A percentile compares a stretch with the other conserved stretches of the same genome.
Conservation (phyloP, 345 rosid species). For the Excoecaria agallocha region DNA sequence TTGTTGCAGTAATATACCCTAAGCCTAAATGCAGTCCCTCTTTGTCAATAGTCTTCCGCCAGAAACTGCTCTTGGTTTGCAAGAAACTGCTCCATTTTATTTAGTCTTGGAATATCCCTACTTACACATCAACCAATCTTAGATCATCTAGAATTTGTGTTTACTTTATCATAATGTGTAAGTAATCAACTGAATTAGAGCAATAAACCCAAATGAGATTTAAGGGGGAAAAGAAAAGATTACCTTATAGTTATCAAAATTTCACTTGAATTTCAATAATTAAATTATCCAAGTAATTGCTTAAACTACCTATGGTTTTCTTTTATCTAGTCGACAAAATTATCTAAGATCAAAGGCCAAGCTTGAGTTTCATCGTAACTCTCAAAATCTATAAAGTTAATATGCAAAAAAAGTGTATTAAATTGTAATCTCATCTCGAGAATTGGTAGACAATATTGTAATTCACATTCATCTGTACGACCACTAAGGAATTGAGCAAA, state of each 20-base stretch:
- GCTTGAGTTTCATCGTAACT: slow-evolving; percentile 44
- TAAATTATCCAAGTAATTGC: slow-evolving; percentile 2
- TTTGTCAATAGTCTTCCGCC: too few relatives aligned
- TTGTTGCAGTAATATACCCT: too few relatives aligned
- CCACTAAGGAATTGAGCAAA: not conserved
- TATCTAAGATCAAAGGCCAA: slow-evolving; percentile 59
- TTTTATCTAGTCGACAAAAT: slow-evolving; percentile 55
- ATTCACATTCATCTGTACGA: not conserved
- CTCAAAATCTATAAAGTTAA: slow-evolving; percentile 42
- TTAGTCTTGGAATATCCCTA: not conserved
- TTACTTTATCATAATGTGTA: not conserved
- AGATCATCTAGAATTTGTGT: not conserved
- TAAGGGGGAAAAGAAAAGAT: not conserved
- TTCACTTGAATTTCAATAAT: not conserved
- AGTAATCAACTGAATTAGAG: too few relatives aligned
- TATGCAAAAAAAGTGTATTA: slow-evolving; percentile 26
- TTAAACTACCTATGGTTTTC: slow-evolving; percentile 32
- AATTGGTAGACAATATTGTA: not conserved
- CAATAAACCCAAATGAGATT: not conserved
- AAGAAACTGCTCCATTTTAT: not conserved
- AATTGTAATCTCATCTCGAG: not conserved
- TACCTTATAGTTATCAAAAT: not conserved
- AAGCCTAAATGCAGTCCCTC: too few relatives aligned
- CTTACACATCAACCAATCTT: not conserved
- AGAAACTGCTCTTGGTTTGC: too few relatives aligned